Evolutionary conservation across 2,329 filamentous ascomycete species (phyloP).

Genomic region (Talaromyces islandicus): DNA sequence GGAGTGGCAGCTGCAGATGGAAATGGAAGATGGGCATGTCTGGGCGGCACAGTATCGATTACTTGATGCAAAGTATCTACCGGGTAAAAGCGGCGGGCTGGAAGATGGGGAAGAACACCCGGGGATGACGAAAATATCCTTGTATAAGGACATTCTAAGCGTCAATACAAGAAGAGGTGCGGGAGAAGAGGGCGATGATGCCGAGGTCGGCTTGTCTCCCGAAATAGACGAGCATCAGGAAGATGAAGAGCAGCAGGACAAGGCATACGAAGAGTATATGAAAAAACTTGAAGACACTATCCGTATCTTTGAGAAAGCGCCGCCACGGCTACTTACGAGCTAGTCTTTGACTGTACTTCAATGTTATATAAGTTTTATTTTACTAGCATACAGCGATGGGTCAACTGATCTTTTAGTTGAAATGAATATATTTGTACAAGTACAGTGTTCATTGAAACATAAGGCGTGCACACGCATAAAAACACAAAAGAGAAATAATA

Average conservation of each 20-base stretch:
- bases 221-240: not conserved
- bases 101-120: not conserved
- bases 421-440: not conserved
- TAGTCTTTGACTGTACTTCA: not conserved
- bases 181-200: not conserved
- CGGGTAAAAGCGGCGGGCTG: conserved; percentile 8
- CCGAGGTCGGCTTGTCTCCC: not conserved
- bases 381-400: not conserved
- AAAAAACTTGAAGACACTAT: conserved; percentile 19
- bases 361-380: not conserved
- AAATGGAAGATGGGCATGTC: conserved; percentile 20
- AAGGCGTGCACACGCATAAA: not conserved
- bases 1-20: conserved; percentile 19
- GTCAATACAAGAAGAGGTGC: conserved; percentile 14
- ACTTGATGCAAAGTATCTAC: conserved; percentile 17
- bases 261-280: conserved; percentile 16
- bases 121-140: conserved; percentile 10
- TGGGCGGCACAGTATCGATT: conserved; percentile 22
- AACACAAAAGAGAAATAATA: not conserved
- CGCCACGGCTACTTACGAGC: conserved; percentile 14
- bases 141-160: conserved; percentile 20
- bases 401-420: not conserved
- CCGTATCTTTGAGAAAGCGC: conserved; percentile 18
- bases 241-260: conserved; percentile 11
- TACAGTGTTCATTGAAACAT: not conserved